Base-by-base conservation (phyloP, 2,329 filamentous ascomycete genomes). In the Alternaria alternata region DNA sequence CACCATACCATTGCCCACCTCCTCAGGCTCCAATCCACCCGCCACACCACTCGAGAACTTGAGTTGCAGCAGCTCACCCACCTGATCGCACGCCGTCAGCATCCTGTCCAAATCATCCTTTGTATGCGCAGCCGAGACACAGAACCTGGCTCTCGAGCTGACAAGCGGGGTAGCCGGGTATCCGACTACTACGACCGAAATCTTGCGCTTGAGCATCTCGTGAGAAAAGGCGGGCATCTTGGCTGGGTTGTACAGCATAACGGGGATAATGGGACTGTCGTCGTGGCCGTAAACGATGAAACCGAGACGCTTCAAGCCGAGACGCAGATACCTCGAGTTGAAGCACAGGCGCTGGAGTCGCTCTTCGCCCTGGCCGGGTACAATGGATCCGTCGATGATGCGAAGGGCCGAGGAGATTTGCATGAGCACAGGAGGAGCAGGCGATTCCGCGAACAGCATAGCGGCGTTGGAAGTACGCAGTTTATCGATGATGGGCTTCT, bases 191-290 rank as follows among this genome's bases (percentile, higher is more conserved):
- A 99, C 95, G 52, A 98, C 92, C 0, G 94, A 95, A 70, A 99
- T 98, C 81, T 97, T 98, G 75, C 95, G 92, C 82, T 92, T 92
- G 62, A 98, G 87, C 95, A 99, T 98, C 80, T 98, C 95, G 77
- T 97, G 95, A 51, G 93, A 97, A 81, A 99, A 99, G 60, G 95
- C 94, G 5, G 94, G 92, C 85, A 99, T 97, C 83, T 99, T 99
- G 72, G 92, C 95, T n/a, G 95, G 95, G 81, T 98, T 93, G 85
- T 97, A 99, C 28, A 99, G 88, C 74, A 97, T 87, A 68, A 99
- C 80, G 54, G 95, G 95, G 70, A 99, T 93, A 71, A 99, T 98
- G 57, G 95, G 95, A 5, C 94, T 97, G 81, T 99, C 95, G 75
- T 99, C 95, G 78, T 98, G 94, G 63, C 95, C 95, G 76, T 96